Conservation (phyloP, 2,329 filamentous ascomycete species). For the Aureobasidium zeae region DNA sequence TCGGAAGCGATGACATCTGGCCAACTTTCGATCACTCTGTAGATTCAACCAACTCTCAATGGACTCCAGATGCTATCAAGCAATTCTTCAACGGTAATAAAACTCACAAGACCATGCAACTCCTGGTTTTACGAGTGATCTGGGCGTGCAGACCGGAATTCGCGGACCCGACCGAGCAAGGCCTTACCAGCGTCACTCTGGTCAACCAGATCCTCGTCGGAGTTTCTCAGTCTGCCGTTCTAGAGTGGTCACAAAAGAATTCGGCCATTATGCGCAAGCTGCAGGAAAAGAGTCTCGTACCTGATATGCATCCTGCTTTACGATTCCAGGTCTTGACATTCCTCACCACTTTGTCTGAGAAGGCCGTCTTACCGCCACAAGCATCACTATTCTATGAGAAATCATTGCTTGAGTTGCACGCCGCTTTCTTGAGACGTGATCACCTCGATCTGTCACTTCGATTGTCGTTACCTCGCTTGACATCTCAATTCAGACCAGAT, state of each 20-base stretch:
- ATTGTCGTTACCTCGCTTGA: conserved; percentile 4
- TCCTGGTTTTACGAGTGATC: conserved; percentile 27
- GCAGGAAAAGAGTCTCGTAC: conserved; percentile 25
- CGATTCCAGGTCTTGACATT: conserved; percentile 17
- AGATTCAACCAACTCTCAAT: conserved; percentile 16
- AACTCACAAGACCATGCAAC: conserved; percentile 27
- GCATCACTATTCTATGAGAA: conserved; percentile 10
- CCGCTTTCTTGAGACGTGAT: not conserved
- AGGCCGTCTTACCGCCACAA: conserved; percentile 8
- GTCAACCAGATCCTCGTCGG: conserved; percentile 25
- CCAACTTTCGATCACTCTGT: conserved; percentile 3
- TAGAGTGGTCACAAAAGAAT: conserved; percentile 27
- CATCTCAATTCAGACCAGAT: not conserved
- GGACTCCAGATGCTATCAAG: conserved; percentile 26
- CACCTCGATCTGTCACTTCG: conserved; percentile 15
- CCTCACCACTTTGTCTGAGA: conserved; percentile 12
- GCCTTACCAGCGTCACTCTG: conserved; percentile 21
- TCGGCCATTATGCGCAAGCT: conserved; percentile 26
- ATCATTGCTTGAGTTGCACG: conserved; percentile 12
- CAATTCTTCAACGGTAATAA: conserved; percentile 28
- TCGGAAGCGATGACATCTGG: conserved; percentile 8
- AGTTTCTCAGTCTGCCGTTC: conserved; percentile 22
- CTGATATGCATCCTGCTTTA: conserved; percentile 10
- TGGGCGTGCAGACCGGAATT: conserved; percentile 22
- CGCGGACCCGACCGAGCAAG: conserved; percentile 20